Base-by-base conservation (phyloP, 768 basidiomycete species). In the Suillus tomentosus region DNA sequence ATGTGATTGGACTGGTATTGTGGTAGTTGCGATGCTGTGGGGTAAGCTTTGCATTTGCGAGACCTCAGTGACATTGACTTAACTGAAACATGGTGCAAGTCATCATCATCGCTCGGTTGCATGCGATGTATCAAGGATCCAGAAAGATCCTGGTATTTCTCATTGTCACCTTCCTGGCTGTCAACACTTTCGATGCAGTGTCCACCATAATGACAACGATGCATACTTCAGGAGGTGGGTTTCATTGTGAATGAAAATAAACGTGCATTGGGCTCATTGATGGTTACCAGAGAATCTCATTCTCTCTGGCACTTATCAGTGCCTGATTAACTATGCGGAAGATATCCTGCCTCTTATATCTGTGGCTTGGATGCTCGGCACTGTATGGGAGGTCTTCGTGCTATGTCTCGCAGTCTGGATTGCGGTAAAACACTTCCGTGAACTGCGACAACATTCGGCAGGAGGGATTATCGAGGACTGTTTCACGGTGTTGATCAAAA, bases 201-300 rank as follows among this genome's bases (percentile, higher is more conserved):
- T 19, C 1, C 3, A 0, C 0, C 1, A 17, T 43, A 0, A 8
- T 3, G 43, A 1, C 0, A 43, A 19, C 1, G 8, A 43, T 19
- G 17, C 19, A 43, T 43, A 19, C 43, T 43, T 43, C 43, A 43
- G 17, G 17, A 8, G 43, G 43, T 43, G 19, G 3, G 17, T 17
- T 9, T 19, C 19, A 43, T 43, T 8, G 5, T 43, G 17, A 8
- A 43, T 43, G 7, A 43, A 3, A 43, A 17, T 2, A 43, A 43
- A 43, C 0, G 3, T 43, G 2, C 19, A 19, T 43, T 0, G 2
- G 2, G 0, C 43, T 19, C 43, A 45, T n/a, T 19, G 8, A 45
- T 19, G 9, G 19, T 8, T 43, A 45, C 43, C 8, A 45, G 43
- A n/a, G 43, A 9, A n/a, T 10, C 9, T 45, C 3, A 5, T 45